Evolutionary conservation across 352 stramenopile genomes (phyloP).

Genomic region (Ophiocytium majus): DNA sequence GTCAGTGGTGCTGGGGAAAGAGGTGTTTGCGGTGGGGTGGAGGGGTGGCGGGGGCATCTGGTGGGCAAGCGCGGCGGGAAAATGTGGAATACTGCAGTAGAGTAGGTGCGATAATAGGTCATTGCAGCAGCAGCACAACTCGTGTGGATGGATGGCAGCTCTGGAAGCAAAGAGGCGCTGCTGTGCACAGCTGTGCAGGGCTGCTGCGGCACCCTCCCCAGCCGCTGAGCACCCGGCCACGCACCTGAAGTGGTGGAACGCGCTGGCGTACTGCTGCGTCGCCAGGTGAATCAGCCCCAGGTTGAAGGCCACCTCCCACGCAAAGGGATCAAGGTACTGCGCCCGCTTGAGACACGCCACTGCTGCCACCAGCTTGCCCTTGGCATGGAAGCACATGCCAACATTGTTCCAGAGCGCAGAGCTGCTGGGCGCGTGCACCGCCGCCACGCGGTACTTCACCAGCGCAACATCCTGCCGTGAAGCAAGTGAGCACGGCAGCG

Average conservation of each 20-base stretch:
- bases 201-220: neutral
- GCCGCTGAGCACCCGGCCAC: neutral
- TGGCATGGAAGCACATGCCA: slow-evolving; percentile 91
- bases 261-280: slow-evolving; percentile 82
- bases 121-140: too few species aligned
- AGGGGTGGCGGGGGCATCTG: too few species aligned
- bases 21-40: too few species aligned
- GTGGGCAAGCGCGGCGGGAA: too few species aligned
- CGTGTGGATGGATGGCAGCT: too few species aligned
- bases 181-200: neutral
- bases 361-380: slow-evolving; percentile 68
- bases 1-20: too few species aligned
- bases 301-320: slow-evolving; percentile 91
- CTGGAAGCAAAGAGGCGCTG: too few species aligned
- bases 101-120: too few species aligned
- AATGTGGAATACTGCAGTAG: too few species aligned
- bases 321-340: slow-evolving; percentile 85
- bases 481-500: too few species aligned
- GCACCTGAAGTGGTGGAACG: slow-evolving; percentile 86
- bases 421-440: slow-evolving; percentile 81
- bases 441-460: slow-evolving; percentile 87
- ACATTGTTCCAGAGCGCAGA: slow-evolving; percentile 91
- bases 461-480: slow-evolving; percentile 80
- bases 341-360: slow-evolving; percentile 84
- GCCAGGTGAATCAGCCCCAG: slow-evolving; percentile 86